phyloP scores from a whole-genome alignment of 495 filamentous ascomycete species.

The Daldinia decipiens region DNA sequence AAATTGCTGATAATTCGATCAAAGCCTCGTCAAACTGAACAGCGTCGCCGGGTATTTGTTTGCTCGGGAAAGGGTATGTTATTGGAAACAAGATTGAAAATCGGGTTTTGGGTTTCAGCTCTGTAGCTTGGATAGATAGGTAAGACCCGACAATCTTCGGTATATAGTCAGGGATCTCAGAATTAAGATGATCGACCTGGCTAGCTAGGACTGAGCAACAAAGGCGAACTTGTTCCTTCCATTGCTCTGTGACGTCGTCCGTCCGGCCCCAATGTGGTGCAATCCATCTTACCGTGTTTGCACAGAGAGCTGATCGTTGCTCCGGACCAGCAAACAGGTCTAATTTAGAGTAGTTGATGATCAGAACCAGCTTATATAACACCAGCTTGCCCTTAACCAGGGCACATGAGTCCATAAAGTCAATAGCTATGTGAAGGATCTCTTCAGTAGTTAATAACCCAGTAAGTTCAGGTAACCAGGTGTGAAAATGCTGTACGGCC shows the following conservation, averaged over 20 bases:
- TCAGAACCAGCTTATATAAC: constrained; percentile 92
- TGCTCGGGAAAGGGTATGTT: constrained; percentile 87
- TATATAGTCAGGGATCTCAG: constrained; percentile 85
- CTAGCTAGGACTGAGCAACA: constrained; percentile 90
- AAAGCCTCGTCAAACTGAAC: constrained; percentile 86
- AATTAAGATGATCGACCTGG: constrained; percentile 79
- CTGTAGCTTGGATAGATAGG: constrained; percentile 72
- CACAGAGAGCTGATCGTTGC: constrained; percentile 74
- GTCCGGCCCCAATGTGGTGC: constrained; percentile 91
- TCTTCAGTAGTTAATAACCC: constrained; percentile 81
- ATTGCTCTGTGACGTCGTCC: constrained; percentile 79
- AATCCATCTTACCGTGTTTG: constrained; percentile 90
- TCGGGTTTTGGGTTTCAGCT: constrained; percentile 70
- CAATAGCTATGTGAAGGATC: constrained; percentile 88
- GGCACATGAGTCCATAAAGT: constrained; percentile 92
- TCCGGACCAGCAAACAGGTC: constrained; percentile 81
- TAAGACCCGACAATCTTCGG: constrained; percentile 93
- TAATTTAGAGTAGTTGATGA: constrained; percentile 85
- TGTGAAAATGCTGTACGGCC: constrained; percentile 95
- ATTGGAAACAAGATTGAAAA: constrained; percentile 90
- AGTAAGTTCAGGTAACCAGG: constrained; percentile 90
- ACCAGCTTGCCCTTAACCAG: constrained; percentile 90
- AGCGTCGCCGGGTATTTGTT: constrained; percentile 65
- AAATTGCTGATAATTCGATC: constrained; percentile 86
- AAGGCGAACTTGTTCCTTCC: constrained; percentile 90